Evolutionary conservation across 371 early-diverging fungal genomes (phyloP), one percentile per base, ranked within the genome.

Genomic region (Saksenaea oblongispora): DNA sequence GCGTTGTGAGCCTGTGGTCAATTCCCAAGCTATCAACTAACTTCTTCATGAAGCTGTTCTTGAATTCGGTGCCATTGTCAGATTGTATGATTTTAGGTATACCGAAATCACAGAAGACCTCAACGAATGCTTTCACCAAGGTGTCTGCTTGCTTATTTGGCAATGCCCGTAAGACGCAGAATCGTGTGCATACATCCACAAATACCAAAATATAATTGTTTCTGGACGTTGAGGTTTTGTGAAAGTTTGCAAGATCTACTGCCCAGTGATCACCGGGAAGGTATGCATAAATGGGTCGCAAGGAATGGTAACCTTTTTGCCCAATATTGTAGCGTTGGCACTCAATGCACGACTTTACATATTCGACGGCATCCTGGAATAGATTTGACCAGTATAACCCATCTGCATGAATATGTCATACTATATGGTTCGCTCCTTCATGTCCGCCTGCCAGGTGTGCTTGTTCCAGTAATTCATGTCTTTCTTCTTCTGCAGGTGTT

Each of bases 31-130:
- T n/a, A 7, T 63, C 22, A 8, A 54, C 18, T 10, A 73, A n/a
- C 3, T 1, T 14, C n/a, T 15, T 18, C 39, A 63, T 57, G 7
- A 68, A 17, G 9, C 4, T 11, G 47, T 72, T 70, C 0, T 34
- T 55, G 26, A 65, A 72, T 65, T 76, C 70, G 15, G 34, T 56
- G 3, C 73, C 70, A 60, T 70, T 70, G 57, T 72, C 68, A 4
- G 60, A 59, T 44, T 70, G 67, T 17, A 74, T 17, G 15, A 58
- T 24, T 27, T 58, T 8, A 0, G 71, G 74, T 34, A 74, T 62
- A 14, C 74, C 71, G 28, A 62, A 63, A 35, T 58, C 54, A 15
- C 54, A 57, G 55, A 74, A 74, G 11, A 65, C 55, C 17, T 61
- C 5, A 5, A 66, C 11, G 8, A 66, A n/a, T 17, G 57, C 42